Base-by-base conservation (phyloP, 371 early-diverging fungal species). In the Umbelopsis sp. region DNA sequence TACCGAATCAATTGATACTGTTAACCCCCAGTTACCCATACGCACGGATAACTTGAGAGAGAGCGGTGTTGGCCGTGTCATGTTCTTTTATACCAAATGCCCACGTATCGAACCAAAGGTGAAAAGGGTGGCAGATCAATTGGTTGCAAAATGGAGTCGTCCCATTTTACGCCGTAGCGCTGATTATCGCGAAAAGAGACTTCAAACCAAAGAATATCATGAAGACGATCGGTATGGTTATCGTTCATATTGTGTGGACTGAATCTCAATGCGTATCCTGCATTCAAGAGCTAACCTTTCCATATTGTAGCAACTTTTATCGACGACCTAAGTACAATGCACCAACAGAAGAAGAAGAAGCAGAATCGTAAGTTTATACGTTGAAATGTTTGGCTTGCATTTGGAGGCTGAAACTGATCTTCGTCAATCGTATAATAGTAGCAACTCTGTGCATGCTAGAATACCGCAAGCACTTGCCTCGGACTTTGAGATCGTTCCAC, bases 81-180 rank as follows among this genome's bases (percentile, higher is more conserved):
- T 99, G 25, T 88, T 91, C 79, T 99, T 99, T 76, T 98, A 97
- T 81, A 88, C 93, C 66, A 94, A 93, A 74, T 96, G 94, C 63
- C 90, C 93, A 67, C 89, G 95, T 25, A 93, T 94, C 45, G 84
- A 88, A 11, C 88, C 90, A 18, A 76, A 79, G 12, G 89, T 97
- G 44, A 88, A 89, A 72, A 87, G 93, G 73, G 78, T 85, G 44
- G 98, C 97, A 18, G 88, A 91, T 65, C 88, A 93, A 63, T 84
- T 99, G 35, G 90, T 82, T 68, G 93, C 87, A 67, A 92, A 92
- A 74, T 97, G 96, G 96, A 92, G 91, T 73, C 83, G 97, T 44
- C 90, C 95, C 32, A 92, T 97, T 20, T 75, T 96, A 65, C 89
- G 91, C 16, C 84, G 93, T 50, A 92, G 92, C 70, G 83, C 84